Conservation (phyloP, 306 rosid species). For the Elaeagnus macrophylla region DNA sequence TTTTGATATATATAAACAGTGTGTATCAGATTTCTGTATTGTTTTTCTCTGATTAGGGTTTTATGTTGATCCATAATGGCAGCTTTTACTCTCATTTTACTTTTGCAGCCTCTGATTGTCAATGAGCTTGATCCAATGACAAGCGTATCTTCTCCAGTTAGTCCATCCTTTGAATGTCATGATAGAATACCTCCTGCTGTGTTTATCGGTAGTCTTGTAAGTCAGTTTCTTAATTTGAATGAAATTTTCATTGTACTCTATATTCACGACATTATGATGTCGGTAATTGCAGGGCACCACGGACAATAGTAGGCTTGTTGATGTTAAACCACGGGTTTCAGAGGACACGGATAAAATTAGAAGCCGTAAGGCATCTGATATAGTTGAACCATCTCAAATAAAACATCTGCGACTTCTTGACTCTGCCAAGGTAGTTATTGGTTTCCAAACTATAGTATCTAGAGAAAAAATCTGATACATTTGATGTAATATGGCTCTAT, state of each 20-base stretch:
- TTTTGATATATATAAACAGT: no score
- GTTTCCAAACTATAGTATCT: background rate
- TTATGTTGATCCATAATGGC: background rate
- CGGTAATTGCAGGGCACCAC: conserved; percentile 22
- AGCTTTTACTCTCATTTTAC: background rate
- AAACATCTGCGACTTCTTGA: conserved; percentile 32
- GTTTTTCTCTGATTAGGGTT: background rate
- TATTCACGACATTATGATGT: conserved; percentile 6
- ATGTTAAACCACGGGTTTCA: conserved; percentile 34
- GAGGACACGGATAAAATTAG: conserved; percentile 29
- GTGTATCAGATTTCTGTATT: no score
- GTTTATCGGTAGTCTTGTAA: conserved; percentile 30
- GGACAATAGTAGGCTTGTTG: conserved; percentile 37
- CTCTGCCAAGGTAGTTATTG: conserved; percentile 28
- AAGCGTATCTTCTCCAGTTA: conserved; percentile 22
- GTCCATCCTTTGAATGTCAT: conserved; percentile 24
- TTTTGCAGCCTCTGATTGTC: conserved; percentile 33
- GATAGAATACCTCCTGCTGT: conserved; percentile 32
- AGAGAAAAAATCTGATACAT: no score
- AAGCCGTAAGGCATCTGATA: conserved; percentile 34
- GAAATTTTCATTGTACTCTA: background rate
- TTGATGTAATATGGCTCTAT: no score
- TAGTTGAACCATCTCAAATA: conserved; percentile 30
- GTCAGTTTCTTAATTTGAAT: conserved; percentile 10
- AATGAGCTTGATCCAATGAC: conserved; percentile 31